Base-by-base conservation (phyloP, 2,329 filamentous ascomycete species). In the Colletotrichum brevisporum region DNA sequence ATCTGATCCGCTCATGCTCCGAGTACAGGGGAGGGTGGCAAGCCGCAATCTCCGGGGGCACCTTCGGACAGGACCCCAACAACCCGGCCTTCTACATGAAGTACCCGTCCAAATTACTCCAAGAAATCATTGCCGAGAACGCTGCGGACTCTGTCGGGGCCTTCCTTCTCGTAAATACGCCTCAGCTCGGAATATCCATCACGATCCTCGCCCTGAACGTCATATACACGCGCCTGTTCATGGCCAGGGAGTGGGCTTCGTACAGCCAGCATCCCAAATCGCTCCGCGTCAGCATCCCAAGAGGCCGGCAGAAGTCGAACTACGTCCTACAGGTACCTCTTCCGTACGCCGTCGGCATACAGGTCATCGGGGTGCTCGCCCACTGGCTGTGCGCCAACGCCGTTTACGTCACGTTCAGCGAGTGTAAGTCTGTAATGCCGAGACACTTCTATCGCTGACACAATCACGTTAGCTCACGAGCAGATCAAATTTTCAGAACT, bases 321-420 rank as follows among this genome's bases (percentile, higher is more conserved):
- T n/a, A 27, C 26, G 24, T 56, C 12, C 54, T 65, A 3, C 18
- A 65, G 26, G 48, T 65, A 8, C 62, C 62, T 16, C 15, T 52
- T 3, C 36, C n/a, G 5, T 53, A 24, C 15, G 31, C 55, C 18
- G 5, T 65, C 5, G 27, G n/a, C 15, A 21, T 65, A 5, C 15
- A 50, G 3, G 41, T 8, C 4, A 8, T 59, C 6, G 54, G 62
- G 4, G 13, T 43, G 5, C 21, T 65, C 10, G 15, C 45, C 13
- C 62, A 56, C 53, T 65, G 54, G 62, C 21, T 65, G 6, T 57
- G 55, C 16, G 27, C 54, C 9, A 65, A 57, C 24, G 43, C 52
- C 2, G 4, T 65, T 4, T 65, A 65, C n/a, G 45, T 31, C 21
- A 52, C 57, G 5, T n/a, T 18, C 16, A 21, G n/a, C 4, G 59